A percentile compares a stretch with the other conserved stretches of the same genome.
These are phyloP conservation scores for Cytospora paraplurivora DNA, from an alignment of 2,329 filamentous ascomycete genomes.

Conservation along the genomic window DNA sequence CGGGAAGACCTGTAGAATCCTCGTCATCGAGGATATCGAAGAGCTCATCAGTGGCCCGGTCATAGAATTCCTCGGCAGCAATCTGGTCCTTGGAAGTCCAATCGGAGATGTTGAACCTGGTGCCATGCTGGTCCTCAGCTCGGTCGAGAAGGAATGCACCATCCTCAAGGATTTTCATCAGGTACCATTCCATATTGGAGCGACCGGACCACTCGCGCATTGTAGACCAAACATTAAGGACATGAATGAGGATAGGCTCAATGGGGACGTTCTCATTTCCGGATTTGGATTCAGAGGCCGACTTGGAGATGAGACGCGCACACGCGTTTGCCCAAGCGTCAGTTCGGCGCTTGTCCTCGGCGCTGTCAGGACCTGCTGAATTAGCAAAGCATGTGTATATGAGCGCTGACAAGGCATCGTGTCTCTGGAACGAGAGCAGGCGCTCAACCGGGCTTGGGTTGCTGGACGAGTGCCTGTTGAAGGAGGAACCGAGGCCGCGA, in stretches of 20 bases:
- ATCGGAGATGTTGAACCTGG: constrained; percentile 69
- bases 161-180: constrained; percentile 92
- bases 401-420: constrained; percentile 81
- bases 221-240: constrained; percentile 84
- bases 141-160: constrained; percentile 89
- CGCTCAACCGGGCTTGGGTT: constrained; percentile 72
- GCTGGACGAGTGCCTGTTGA: constrained; percentile 36
- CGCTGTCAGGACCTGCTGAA: constrained; percentile 77
- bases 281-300: constrained; percentile 72
- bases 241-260: constrained; percentile 78
- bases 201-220: constrained; percentile 90
- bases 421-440: constrained; percentile 83
- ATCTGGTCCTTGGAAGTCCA: constrained; percentile 79
- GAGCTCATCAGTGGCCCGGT: constrained; percentile 74
- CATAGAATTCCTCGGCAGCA: constrained; percentile 85
- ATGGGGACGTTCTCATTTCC: constrained; percentile 49
- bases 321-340: constrained; percentile 88
- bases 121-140: constrained; percentile 75
- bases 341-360: constrained; percentile 76
- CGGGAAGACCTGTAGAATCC: constrained; percentile 81
- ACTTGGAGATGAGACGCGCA: constrained; percentile 77
- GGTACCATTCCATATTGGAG: constrained; percentile 86
- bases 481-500: constrained; percentile 41
- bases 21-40: constrained; percentile 87
- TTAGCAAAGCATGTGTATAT: constrained; percentile 90